Evolutionary conservation across 768 basidiomycete species (phyloP).

Genomic region (Serendipita sp.): DNA sequence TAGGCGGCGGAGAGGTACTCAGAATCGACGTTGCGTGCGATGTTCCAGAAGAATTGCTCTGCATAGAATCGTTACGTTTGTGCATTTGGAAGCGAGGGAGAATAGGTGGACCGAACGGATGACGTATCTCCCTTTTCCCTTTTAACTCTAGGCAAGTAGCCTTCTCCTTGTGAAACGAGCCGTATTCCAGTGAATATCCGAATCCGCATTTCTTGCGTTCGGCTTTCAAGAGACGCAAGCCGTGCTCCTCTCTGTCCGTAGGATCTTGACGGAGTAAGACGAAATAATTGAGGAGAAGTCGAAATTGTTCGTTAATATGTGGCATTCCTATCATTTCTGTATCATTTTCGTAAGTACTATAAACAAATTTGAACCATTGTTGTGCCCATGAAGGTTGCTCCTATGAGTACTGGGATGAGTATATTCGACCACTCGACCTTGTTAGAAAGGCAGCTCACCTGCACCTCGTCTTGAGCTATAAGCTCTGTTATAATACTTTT

Average conservation of each 20-base stretch:
- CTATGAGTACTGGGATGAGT: neutral
- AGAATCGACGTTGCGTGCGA: too few relatives aligned
- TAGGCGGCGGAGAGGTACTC: too few relatives aligned
- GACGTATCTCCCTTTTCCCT: too few relatives aligned
- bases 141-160: too few relatives aligned
- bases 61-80: too few relatives aligned
- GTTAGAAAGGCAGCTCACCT: neutral
- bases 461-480: neutral
- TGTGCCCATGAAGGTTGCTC: neutral
- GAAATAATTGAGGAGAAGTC: neutral
- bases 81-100: too few relatives aligned
- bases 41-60: too few relatives aligned
- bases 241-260: neutral
- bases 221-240: neutral
- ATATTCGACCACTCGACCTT: neutral
- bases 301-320: neutral
- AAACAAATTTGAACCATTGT: neutral
- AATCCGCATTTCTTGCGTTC: neutral
- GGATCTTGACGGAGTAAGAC: neutral
- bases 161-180: too few relatives aligned
- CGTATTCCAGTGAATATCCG: neutral
- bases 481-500: neutral
- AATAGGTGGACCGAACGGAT: too few relatives aligned
- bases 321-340: neutral
- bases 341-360: neutral